A percentile compares a stretch with the other conserved stretches of the same genome.
Conservation (phyloP, 768 basidiomycete genomes). For the Mycena sanguinolenta region DNA sequence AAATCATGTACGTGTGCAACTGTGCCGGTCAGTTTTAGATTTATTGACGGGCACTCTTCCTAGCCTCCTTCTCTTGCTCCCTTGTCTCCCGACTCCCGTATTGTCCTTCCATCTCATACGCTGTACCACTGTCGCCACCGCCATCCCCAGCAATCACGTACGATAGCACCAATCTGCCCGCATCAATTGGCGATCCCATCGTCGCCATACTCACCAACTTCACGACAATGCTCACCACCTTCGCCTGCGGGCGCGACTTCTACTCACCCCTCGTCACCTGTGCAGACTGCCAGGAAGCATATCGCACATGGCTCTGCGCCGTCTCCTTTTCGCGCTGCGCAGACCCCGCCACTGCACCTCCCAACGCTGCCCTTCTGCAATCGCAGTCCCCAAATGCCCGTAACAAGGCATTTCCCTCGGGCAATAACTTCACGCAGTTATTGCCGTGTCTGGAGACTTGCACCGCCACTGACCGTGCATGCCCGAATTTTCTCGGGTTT, state of each 20-base stretch:
- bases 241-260: slow-evolving; percentile 82
- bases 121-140: slow-evolving; percentile 74
- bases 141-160: slow-evolving; percentile 58
- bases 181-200: slow-evolving; percentile 62
- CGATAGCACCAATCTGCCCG: slow-evolving; percentile 65
- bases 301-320: slow-evolving; percentile 84
- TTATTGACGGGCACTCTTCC: background rate
- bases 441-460: slow-evolving; percentile 88
- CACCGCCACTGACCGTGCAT: slow-evolving; percentile 78
- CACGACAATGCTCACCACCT: slow-evolving; percentile 76
- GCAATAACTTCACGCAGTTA: slow-evolving; percentile 67
- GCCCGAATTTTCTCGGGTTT: slow-evolving; percentile 81
- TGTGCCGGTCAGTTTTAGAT: slow-evolving; percentile 6
- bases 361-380: slow-evolving; percentile 44
- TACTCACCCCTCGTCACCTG: slow-evolving; percentile 87
- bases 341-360: slow-evolving; percentile 48
- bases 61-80: slow-evolving; percentile 78
- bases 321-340: slow-evolving; percentile 81
- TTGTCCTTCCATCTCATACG: slow-evolving; percentile 79
- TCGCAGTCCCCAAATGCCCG: slow-evolving; percentile 48
- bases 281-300: slow-evolving; percentile 78
- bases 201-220: slow-evolving; percentile 78
- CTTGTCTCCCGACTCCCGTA: slow-evolving; percentile 79
- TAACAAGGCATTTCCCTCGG: slow-evolving; percentile 62
- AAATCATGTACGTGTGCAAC: slow-evolving; percentile 70